Conservation (phyloP, 2,329 filamentous ascomycete genomes). For the Didymella glomerata region DNA sequence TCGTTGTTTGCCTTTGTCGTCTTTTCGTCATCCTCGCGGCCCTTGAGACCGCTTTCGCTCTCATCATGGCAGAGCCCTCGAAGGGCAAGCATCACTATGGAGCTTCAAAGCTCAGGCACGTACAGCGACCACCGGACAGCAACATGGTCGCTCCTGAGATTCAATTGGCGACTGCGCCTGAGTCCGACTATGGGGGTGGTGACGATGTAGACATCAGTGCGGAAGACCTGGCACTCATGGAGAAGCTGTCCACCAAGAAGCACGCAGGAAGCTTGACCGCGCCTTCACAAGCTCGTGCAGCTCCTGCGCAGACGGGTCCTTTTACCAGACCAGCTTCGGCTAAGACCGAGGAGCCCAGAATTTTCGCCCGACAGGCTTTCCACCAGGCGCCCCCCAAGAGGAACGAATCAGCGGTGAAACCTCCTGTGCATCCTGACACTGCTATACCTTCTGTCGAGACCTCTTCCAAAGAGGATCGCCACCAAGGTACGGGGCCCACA, state of each 20-base stretch:
- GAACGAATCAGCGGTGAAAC: background rate
- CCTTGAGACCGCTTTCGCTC: background rate
- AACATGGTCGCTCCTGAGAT: slow-evolving; percentile 32
- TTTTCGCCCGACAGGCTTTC: background rate
- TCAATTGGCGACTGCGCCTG: slow-evolving; percentile 18
- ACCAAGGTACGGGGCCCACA: background rate
- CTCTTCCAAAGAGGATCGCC: no score
- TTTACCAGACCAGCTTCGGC: background rate
- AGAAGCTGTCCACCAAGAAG: background rate
- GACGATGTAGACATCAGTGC: background rate
- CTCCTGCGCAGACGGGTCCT: background rate
- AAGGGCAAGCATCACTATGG: slow-evolving; percentile 19
- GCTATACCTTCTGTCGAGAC: slow-evolving; percentile 1
- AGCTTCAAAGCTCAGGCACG: slow-evolving; percentile 37
- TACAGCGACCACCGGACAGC: slow-evolving; percentile 31
- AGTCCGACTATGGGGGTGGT: no score
- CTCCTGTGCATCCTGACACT: background rate
- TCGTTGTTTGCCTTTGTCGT: background rate
- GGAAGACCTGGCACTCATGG: background rate
- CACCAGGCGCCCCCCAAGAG: background rate
- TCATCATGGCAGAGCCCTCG: slow-evolving; percentile 26
- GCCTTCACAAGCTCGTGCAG: background rate
- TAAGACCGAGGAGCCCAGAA: background rate
- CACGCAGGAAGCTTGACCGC: background rate
- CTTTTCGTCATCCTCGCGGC: background rate